Conservation (phyloP, 768 basidiomycete species). For the Phylloporus sp. region DNA sequence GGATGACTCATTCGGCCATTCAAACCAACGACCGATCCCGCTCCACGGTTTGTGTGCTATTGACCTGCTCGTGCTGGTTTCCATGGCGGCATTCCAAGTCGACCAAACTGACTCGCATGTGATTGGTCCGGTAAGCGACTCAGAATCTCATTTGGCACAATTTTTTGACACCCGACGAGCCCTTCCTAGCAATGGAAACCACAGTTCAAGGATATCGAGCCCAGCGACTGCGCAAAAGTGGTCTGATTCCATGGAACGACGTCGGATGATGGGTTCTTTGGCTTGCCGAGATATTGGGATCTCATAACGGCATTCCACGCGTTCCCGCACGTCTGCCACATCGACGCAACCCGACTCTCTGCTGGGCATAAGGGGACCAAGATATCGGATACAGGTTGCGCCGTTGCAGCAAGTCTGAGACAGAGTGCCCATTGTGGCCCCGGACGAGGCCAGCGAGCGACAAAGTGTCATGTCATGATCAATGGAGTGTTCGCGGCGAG, state of each 20-base stretch:
- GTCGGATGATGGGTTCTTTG: background rate
- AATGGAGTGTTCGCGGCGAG: no score
- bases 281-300: background rate
- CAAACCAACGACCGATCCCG: slow-evolving; percentile 4
- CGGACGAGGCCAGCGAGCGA: background rate
- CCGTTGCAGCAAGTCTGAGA: background rate
- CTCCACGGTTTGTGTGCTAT: background rate
- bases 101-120: background rate
- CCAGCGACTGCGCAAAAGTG: background rate
- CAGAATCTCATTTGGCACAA: background rate
- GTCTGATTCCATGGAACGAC: slow-evolving; percentile 8
- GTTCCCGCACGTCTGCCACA: background rate
- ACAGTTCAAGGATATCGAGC: background rate
- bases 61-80: slow-evolving; percentile 9
- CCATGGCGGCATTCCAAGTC: slow-evolving; percentile 9
- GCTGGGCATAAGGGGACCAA: background rate
- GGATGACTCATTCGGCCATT: slow-evolving; percentile 3
- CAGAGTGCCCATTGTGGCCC: no score
- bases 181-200: background rate
- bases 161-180: background rate
- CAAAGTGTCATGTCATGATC: background rate
- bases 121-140: background rate
- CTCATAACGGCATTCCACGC: slow-evolving; percentile 1
- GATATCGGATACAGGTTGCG: background rate
- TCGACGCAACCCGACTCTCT: background rate